These are phyloP conservation scores for Asterophora parasitica DNA, from an alignment of 768 basidiomycete genomes.

Conservation along the genomic window DNA sequence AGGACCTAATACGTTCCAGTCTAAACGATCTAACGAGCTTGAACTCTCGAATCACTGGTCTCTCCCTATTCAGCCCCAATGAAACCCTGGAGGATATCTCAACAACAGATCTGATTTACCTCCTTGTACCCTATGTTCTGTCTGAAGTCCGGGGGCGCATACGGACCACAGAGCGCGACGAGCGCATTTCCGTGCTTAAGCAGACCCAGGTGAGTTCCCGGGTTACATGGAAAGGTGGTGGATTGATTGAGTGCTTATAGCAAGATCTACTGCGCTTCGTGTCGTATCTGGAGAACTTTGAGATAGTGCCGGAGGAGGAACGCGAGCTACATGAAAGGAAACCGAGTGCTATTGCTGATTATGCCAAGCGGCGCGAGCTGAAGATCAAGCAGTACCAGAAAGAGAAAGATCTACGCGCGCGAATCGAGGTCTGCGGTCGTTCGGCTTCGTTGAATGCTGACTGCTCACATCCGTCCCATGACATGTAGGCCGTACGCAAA, in stretches of 20 bases:
- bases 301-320: slow-evolving; percentile 59
- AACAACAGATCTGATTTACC: slow-evolving; percentile 69
- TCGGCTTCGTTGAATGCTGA: not conserved
- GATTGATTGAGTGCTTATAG: slow-evolving; percentile 29
- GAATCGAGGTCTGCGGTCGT: slow-evolving; percentile 56
- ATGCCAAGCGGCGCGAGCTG: slow-evolving; percentile 68
- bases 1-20: slow-evolving; percentile 59
- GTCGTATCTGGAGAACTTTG: slow-evolving; percentile 55
- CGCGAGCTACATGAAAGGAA: slow-evolving; percentile 48
- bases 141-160: slow-evolving; percentile 64
- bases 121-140: slow-evolving; percentile 64
- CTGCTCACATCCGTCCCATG: not conserved
- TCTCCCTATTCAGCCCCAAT: slow-evolving; percentile 80
- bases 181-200: slow-evolving; percentile 52
- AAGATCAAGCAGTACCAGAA: slow-evolving; percentile 90
- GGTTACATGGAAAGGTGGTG: slow-evolving; percentile 9
- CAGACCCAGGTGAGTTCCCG: slow-evolving; percentile 51
- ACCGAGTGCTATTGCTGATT: slow-evolving; percentile 50
- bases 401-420: slow-evolving; percentile 73
- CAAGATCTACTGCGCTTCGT: slow-evolving; percentile 43
- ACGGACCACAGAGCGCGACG: slow-evolving; percentile 48
- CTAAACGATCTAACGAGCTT: slow-evolving; percentile 53
- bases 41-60: slow-evolving; percentile 46
- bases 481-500: slow-evolving; percentile 47
- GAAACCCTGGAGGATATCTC: slow-evolving; percentile 80